These are phyloP conservation scores for Solanum stenotomum DNA, from an alignment of 257 asterid genomes.

Conservation along the genomic window DNA sequence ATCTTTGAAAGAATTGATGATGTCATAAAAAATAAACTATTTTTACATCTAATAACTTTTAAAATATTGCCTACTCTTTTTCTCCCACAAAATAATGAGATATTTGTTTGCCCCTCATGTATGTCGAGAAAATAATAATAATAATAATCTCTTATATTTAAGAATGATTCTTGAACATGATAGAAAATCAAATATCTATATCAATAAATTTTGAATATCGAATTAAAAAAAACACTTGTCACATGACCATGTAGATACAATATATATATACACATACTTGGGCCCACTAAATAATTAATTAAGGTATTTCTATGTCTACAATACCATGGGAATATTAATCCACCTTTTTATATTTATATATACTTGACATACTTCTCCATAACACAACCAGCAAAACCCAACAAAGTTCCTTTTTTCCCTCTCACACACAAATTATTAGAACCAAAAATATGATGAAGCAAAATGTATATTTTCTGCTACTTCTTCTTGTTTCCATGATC, in stretches of 20 bases:
- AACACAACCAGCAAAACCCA: neutral
- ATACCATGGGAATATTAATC: neutral
- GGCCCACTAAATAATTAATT: neutral
- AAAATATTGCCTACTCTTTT: too few relatives aligned
- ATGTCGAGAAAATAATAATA: neutral
- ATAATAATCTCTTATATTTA: neutral
- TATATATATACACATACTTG: neutral
- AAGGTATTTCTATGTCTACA: neutral
- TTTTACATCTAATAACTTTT: too few relatives aligned
- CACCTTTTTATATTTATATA: neutral
- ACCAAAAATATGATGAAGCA: neutral
- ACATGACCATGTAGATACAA: neutral
- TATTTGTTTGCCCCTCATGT: neutral
- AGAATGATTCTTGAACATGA: neutral
- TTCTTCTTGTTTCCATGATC: neutral
- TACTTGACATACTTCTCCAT: neutral
- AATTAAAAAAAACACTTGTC: neutral
- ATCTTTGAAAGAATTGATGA: neutral
- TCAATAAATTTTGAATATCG: neutral
- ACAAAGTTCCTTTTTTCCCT: neutral
- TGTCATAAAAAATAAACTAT: neutral
- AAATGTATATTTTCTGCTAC: neutral
- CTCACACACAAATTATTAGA: neutral
- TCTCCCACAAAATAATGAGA: neutral
- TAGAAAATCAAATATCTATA: neutral